These are phyloP conservation scores for Nelumbo lutea DNA, from an alignment of 164 flowering plant species.

Conservation along the genomic window DNA sequence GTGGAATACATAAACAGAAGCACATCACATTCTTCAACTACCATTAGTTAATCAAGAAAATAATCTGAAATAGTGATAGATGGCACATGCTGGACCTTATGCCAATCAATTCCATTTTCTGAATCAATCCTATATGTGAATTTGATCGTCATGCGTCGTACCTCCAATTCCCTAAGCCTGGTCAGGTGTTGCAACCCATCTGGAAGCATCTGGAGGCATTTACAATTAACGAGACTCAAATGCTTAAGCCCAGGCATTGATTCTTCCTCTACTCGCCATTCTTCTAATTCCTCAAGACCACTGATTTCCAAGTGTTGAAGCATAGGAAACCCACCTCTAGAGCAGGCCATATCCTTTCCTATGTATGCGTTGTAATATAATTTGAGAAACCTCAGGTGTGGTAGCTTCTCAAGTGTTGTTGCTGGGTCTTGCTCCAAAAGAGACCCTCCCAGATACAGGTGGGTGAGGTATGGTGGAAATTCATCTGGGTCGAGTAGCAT, in stretches of 20 bases:
- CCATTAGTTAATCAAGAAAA: too few relatives aligned
- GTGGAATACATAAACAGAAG: too few relatives aligned
- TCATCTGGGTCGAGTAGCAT: not conserved
- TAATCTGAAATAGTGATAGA: too few relatives aligned
- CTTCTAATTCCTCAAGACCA: not conserved
- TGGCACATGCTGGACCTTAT: too few relatives aligned
- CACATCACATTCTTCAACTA: too few relatives aligned
- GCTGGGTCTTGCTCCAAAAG: not conserved
- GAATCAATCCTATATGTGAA: not conserved
- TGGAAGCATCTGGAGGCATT: not conserved
- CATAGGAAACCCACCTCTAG: too few relatives aligned
- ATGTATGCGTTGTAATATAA: not conserved
- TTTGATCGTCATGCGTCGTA: not conserved
- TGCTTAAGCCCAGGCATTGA: not conserved
- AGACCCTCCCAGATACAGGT: not conserved
- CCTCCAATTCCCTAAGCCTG: not conserved
- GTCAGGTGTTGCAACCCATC: not conserved
- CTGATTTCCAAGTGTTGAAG: not conserved
- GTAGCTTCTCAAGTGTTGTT: not conserved
- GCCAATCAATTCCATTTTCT: not conserved
- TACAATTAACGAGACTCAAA: not conserved
- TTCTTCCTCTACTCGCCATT: not conserved
- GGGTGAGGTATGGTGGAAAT: not conserved
- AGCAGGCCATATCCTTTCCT: not conserved
- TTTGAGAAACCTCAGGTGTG: not conserved